Evolutionary conservation across 2,329 filamentous ascomycete species (phyloP).

Genomic region (Fusarium sublunatum): DNA sequence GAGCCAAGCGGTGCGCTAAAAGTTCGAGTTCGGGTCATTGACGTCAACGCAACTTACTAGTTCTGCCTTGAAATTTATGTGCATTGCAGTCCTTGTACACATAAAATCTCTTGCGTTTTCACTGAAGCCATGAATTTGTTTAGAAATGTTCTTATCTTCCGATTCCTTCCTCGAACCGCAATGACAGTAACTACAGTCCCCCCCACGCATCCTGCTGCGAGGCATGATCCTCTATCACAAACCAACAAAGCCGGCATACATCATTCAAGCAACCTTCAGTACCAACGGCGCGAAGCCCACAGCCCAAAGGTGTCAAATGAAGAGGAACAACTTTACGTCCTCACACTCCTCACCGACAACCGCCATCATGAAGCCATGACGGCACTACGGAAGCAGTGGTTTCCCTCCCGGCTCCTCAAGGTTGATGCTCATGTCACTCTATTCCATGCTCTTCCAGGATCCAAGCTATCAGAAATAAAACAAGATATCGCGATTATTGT

Average conservation of each 20-base stretch:
- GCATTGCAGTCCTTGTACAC: background rate
- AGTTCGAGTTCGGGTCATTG: conserved; percentile 5
- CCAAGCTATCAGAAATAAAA: conserved; percentile 18
- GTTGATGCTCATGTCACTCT: conserved; percentile 33
- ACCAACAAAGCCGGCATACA: conserved; percentile 5
- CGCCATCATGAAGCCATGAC: conserved; percentile 24
- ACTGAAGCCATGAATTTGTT: background rate
- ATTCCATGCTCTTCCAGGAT: conserved; percentile 34
- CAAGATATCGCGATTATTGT: conserved; percentile 4
- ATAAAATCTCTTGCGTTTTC: too few relatives aligned
- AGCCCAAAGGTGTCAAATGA: conserved; percentile 1
- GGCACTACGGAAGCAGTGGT: conserved; percentile 26
- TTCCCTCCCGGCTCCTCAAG: conserved; percentile 24
- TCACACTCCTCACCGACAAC: conserved; percentile 27
- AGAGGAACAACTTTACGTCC: conserved; percentile 18
- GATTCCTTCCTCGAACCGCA: background rate
- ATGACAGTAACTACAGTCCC: conserved; percentile 26
- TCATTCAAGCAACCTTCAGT: conserved; percentile 8
- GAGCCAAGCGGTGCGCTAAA: conserved; percentile 1
- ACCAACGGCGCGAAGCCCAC: conserved; percentile 26
- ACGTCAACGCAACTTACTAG: conserved; percentile 16
- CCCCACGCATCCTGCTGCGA: conserved; percentile 13
- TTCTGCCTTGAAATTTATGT: background rate
- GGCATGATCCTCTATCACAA: conserved; percentile 5
- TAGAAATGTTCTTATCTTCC: background rate